Base-by-base conservation (phyloP, 2,329 filamentous ascomycete genomes). In the Clonostachys byssicola region DNA sequence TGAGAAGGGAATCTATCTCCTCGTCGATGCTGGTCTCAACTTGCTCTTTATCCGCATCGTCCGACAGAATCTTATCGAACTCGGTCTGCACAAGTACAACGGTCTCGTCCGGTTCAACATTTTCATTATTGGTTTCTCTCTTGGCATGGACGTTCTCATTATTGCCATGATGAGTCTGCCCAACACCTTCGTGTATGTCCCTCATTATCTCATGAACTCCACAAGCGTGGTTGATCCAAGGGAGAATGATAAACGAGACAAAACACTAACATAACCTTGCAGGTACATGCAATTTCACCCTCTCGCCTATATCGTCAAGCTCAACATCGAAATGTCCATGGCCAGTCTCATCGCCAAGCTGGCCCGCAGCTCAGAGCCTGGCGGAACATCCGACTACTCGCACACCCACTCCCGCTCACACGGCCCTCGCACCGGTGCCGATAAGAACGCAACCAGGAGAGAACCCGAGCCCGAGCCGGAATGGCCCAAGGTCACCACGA, bases 271-370 rank as follows among this genome's bases (percentile, higher is more conserved):
- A 12, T 20, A 5, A 14, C 17, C 18, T 5, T 3, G 6, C 23
- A 63, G 60, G 0, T 64, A 60, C 12, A 46, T 64, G 0, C 58
- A 58, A 0, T 64, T 64, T 14, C 71, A 75, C 14, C 71, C 72
- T 0, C 59, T 77, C 1, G 71, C 70, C 9, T 76, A 74, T 48
- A 60, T 74, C 1, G 60, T 75, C 13, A 77, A 77, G 44, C 61
- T 77, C 9, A 68, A 75, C 43, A 75, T 77, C 47, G 73, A 76
- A 48, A 72, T 77, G 67, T 65, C 64, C 14, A 76, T 77, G 71
- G 71, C 74, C 44, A 69, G 71, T 23, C 65, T 77, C 6, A 75
- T 76, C 49, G 66, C 34, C 23, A 44, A 42, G 34, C 33, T 36
- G 23, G 23, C 23, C 10, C 23, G 23, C 23, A 30, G 23, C 23